Base-by-base conservation (phyloP, 345 rosid species). In the Eucalyptus sp. region DNA sequence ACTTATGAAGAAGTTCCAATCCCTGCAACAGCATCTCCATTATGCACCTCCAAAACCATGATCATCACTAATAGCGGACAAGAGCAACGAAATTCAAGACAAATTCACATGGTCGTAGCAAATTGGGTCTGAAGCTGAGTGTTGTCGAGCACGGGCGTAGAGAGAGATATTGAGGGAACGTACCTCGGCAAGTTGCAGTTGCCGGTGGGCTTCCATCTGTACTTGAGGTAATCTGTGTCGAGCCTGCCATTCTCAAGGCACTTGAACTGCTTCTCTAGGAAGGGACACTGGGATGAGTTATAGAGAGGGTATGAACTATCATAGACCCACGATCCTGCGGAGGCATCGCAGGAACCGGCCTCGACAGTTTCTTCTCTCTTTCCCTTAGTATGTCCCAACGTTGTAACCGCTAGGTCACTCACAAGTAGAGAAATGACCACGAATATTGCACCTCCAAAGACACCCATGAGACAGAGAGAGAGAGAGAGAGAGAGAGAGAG, bases 161-260 rank as follows among this genome's bases (percentile, higher is more conserved):
- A 41, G 24, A 24, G 46, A 44, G 12, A 27, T 1, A 60, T 29
- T 60, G 68, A 4, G 13, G 52, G 8, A 79, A 43, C 7, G 33
- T 88, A 93, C 97, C 94, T 91, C n/a, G 95, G 92, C 25, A 95
- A 88, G 86, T 87, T 86, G 89, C 95, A 93, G 5, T 20, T 2
- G 27, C 64, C 88, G 44, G 33, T 18, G 27, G 97, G 97, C 84
- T 93, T 91, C 96, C 97, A 94, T 88, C 94, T 91, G 50, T 93
- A 95, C 31, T 91, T 92, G 89, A 91, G 93, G 51, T 91, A 95
- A n/a, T 62, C 87, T 7, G 17, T 37, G 88, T 95, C 97, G 11
- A 90, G 92, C 16, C 96, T 90, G 20, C 95, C 95, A 31, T 94
- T 92, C 33, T 88, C 84, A 8, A 71, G 92, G 87, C 96, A 95